Base-by-base conservation (phyloP, 108 stramenopile genomes). In the Nitzschia sp. region DNA sequence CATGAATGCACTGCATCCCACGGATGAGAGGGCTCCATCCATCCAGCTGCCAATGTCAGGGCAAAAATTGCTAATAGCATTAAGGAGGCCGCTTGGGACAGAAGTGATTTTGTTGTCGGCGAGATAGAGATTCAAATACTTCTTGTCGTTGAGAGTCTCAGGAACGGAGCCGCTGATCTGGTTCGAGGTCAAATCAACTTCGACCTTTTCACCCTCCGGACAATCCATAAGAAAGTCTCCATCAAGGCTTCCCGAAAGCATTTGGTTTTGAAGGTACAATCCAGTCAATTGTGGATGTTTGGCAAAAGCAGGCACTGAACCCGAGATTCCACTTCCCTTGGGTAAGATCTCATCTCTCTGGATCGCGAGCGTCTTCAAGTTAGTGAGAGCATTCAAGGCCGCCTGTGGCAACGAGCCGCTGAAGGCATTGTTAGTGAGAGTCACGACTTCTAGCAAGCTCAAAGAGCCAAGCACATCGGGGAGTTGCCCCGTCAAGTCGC, bases 1-100 rank as follows among this genome's bases (percentile, higher is more conserved):
- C 26, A 89, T 65, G 36, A 94, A 85, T 9, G 85, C 88, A 57
- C 90, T 60, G 57, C 92, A 93, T 27, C 85, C 85, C 33, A 85
- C 47, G 9, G 68, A 58, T 17, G 69, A 76, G 29, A 91, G 81
- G 29, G 73, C 63, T 17, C 89, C 90, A 45, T 59, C 64, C 87
- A 82, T 80, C 86, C 82, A 87, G 21, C 68, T 27, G 8, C 15
- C n/a, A 30, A 73, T 73, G 3, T 35, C 35, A 1, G 53, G 30
- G 62, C 70, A 75, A n/a, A 35, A 15, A 22, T 69, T 71, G 15
- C 15, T 53, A 3, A 29, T 50, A 8, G 41, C 25, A 54, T 66
- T 38, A 61, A 69, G 79, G 5, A 87, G 47, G 21, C 68, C 50
- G 13, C 15, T 16, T 0, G 76, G 50, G 30, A 87, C 64, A 0